Base-by-base conservation (phyloP, 805 yeast genomes). In the Candida sithepensis region DNA sequence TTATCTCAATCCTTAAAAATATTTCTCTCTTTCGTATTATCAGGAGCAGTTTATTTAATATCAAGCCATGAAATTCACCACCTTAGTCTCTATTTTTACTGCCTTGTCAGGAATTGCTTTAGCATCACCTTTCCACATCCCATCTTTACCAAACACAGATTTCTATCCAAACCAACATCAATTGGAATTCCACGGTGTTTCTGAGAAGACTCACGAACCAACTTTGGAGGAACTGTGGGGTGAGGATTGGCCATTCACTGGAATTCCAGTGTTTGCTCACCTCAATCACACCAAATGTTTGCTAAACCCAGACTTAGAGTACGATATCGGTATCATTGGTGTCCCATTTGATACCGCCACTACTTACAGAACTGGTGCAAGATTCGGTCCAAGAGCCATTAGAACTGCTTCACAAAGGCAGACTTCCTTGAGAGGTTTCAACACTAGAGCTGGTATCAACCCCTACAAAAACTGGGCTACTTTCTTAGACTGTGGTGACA, bases 321-420 rank as follows among this genome's bases (percentile, higher is more conserved):
- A 74, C 55, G 96, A 88, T 56, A 75, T 88, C 42, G 96, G 83
- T 0, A 53, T 88, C 13, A 73, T 87, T 47, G 96, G 96, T 4
- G 84, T 85, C 1, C 95, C 95, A 0, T 88, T 87, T 56, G 96
- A 87, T 59, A 87, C 94, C 6, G 92, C 92, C 0, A 83, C 82
- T 0, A 76, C 90, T 0, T 87, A 81, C 63, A 73, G 95, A 43
- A 77, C 91, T 0, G 95, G 96, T 6, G 91, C 95, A 2, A 68
- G 96, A 45, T 87, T 87, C 65, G 96, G 96, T 2, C 96, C 92
- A 3, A 66, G 82, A 43, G 85, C 86, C 12, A 82, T 84, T 43
- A 68, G 91, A 53, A 68, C 74, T 2, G 86, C 87, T 2, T 81
- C 87, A 2, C 86, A 81, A 59, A 74, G 95, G 54, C 95, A 87